A percentile compares a stretch with the other conserved stretches of the same genome.
Evolutionary conservation across 83 land plant genomes (phyloP).

Genomic region (Thuja plicata): DNA sequence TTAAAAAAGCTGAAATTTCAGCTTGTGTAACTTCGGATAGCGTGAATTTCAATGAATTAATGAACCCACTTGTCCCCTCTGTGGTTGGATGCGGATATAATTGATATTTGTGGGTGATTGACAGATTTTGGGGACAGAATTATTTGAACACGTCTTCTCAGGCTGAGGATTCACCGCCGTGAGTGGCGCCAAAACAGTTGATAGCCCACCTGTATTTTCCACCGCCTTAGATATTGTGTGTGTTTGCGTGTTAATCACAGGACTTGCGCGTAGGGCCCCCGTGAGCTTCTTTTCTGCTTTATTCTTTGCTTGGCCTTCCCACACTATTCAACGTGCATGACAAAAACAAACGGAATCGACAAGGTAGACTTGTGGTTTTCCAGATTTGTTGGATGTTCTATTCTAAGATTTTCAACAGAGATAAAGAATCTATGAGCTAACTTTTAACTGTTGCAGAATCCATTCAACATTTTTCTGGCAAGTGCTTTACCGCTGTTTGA

Average conservation of each 20-base stretch:
- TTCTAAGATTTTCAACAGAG: background rate
- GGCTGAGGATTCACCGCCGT: constrained; percentile 42
- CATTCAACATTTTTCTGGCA: no score
- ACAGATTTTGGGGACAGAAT: background rate
- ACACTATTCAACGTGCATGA: background rate
- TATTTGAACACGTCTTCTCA: background rate
- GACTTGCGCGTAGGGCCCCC: constrained; percentile 12
- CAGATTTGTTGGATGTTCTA: background rate
- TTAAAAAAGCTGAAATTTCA: background rate
- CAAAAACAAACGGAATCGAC: background rate
- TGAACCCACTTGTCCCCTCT: background rate
- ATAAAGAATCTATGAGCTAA: no score
- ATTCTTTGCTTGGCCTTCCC: background rate
- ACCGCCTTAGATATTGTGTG: constrained; percentile 12
- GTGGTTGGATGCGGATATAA: background rate
- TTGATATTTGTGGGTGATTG: background rate
- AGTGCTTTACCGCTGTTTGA: no score
- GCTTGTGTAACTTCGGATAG: background rate
- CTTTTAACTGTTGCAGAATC: background rate
- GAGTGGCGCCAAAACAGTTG: background rate
- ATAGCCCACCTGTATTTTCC: background rate
- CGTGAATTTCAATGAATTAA: background rate
- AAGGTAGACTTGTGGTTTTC: background rate
- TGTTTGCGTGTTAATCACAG: constrained; percentile 9
- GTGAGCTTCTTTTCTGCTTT: background rate